phyloP scores from a whole-genome alignment of 441 rosid species.

The Lepidium campestre region DNA sequence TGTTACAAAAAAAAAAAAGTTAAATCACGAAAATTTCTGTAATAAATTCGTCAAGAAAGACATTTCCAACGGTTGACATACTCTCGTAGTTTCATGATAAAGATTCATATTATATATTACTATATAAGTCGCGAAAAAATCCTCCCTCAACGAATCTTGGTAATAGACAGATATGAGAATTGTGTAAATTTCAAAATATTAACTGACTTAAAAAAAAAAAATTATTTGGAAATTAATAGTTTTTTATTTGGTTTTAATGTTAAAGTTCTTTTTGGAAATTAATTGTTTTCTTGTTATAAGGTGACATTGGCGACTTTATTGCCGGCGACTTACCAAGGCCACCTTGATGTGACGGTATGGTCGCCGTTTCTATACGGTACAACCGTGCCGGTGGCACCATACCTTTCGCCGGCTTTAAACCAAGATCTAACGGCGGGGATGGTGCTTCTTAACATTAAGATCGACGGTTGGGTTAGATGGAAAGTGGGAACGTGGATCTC shows the following conservation, averaged over 20 bases:
- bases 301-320: slow-evolving; percentile 46
- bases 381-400: slow-evolving; percentile 47
- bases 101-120: neutral
- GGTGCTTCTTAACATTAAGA: slow-evolving; percentile 46
- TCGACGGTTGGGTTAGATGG: slow-evolving; percentile 57
- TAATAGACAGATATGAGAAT: neutral
- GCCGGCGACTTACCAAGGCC: slow-evolving; percentile 60
- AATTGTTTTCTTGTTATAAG: slow-evolving; percentile 16
- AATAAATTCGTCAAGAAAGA: no score
- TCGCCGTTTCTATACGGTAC: slow-evolving; percentile 45
- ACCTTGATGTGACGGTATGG: slow-evolving; percentile 56
- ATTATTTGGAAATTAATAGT: no score
- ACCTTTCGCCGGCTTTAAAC: slow-evolving; percentile 31
- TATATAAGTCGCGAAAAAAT: no score
- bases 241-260: neutral
- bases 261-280: no score
- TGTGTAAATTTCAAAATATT: no score
- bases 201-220: no score
- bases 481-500: slow-evolving; percentile 74
- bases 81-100: no score
- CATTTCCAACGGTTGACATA: no score
- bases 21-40: no score
- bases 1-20: no score
- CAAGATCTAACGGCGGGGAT: slow-evolving; percentile 56
- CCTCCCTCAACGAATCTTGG: no score